phyloP scores from a whole-genome alignment of 2,329 filamentous ascomycete species.

The Cladophialophora chaetospira region DNA sequence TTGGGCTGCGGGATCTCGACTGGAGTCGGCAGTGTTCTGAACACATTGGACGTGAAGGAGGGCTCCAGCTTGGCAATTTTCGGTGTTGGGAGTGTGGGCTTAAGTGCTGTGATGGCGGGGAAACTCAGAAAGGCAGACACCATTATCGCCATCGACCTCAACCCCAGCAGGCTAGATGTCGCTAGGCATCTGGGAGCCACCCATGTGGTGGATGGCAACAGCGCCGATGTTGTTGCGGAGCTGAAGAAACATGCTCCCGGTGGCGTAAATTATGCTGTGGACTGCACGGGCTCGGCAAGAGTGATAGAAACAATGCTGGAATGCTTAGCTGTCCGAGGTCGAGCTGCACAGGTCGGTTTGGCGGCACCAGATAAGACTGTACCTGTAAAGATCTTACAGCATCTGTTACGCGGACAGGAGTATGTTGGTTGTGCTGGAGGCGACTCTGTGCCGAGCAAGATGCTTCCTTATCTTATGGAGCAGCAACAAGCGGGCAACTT shows the following conservation, averaged over 20 bases:
- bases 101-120: conserved; percentile 36
- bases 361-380: conserved; percentile 15
- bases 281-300: conserved; percentile 29
- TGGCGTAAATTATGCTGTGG: conserved; percentile 29
- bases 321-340: conserved; percentile 28
- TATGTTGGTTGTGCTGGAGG: conserved; percentile 33
- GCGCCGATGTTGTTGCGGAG: conserved; percentile 39
- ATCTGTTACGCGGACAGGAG: conserved; percentile 30
- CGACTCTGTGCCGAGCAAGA: conserved; percentile 35
- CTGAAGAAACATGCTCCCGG: conserved; percentile 45
- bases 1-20: conserved; percentile 39
- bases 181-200: conserved; percentile 54
- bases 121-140: conserved; percentile 26
- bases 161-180: conserved; percentile 44
- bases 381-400: conserved; percentile 28
- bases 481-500: conserved; percentile 51
- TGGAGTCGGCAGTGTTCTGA: conserved; percentile 36
- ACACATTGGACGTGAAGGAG: conserved; percentile 29
- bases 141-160: conserved; percentile 43
- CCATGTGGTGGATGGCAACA: conserved; percentile 45
- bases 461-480: conserved; percentile 49
- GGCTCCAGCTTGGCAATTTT: conserved; percentile 34
- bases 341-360: conserved; percentile 29
- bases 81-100: conserved; percentile 36
- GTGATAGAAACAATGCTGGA: conserved; percentile 29